Base-by-base conservation (phyloP, 1,139 yeast species). In the Debaryomycetaceae sp. region DNA sequence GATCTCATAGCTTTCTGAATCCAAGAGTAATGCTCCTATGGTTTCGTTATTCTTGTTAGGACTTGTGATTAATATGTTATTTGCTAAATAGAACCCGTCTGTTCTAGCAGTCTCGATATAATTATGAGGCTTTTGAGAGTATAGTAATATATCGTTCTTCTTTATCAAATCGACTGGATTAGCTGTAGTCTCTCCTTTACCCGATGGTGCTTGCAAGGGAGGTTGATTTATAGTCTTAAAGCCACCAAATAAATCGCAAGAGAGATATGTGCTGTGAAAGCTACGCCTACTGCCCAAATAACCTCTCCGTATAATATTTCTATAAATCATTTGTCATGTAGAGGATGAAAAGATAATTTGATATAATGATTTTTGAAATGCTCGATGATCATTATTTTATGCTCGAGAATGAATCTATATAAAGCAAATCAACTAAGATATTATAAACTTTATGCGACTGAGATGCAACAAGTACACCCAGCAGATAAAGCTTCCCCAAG, bases 1-100 rank as follows among this genome's bases (percentile, higher is more conserved):
- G 20, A 85, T 72, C 55, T 84, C 86, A 51, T 80, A 80, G 1
- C 83, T 76, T 55, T 85, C 90, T 38, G 78, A 76, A 31, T 83
- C 82, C 7, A 87, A 52, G 29, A 87, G 65, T n/a, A 86, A 58
- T 6, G 83, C 69, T 5, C 85, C 90, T 11, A 69, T 64, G 3
- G 75, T 72, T 38, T 68, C 63, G 2, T 75, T 75, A 2, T 65
- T 53, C 20, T 67, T 63, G 49, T 71, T 73, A 6, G 85, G 84
- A 2, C 81, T 78, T 24, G 68, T 66, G 2, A 71, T 65, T 31
- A 66, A 58, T 17, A 71, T 48, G 37, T 60, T 65, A 48, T 68
- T 73, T 9, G 75, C 62, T 45, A 74, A 58, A 50, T 74, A 74
- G 50, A 64, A 74, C 20, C 79, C 78, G 51, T 72, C 58, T 2